Base-by-base conservation (phyloP, 306 rosid species). In the Cucurbita ficifolia region DNA sequence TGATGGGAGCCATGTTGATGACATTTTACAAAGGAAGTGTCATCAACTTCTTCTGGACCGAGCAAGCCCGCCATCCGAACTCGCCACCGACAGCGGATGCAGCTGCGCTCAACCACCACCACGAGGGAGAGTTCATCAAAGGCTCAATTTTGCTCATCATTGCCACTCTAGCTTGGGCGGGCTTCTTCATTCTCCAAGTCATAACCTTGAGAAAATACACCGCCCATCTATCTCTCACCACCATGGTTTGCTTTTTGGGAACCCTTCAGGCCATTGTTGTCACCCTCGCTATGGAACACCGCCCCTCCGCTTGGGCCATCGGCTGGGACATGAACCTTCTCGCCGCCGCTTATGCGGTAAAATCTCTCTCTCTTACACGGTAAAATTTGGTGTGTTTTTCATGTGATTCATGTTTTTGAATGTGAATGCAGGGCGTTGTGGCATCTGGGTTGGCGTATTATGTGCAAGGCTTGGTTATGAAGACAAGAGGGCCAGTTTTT, bases 321-420 rank as follows among this genome's bases (percentile, higher is more conserved):
- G 97, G 98, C 24, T 94, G 94, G 97, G 95, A 90, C 77, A 78
- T 87, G 83, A 94, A 88, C 70, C 88, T 94, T 22, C 81, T 94
- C 5, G 98, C 98, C 10, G 97, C 97, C 6, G 98, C 97, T 55
- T 94, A 94, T 67, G 92, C 96, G 24, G 98, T 90, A 86, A 78
- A 46, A 46, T 33, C 46, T 5, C 14, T 38, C 46, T 2, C 46
- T 9, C 6, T 17, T 52, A 52, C 3, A 52, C n/a, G 4, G 59
- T 54, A 54, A 54, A 18, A 18, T 18, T 18, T 54, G 8, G 13
- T 0, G 3, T 8, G 33, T 2, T 29, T 8, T 42, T n/a, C 10
- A 8, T 52, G 0, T 4, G 14, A 61, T 3, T 43, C n/a, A 64
- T 18, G 19, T n/a, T 64, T 6, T 35, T 35, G 21, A 64, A 40